Conservation (phyloP, 2,329 filamentous ascomycete genomes). For the Endocalyx cinctus region DNA sequence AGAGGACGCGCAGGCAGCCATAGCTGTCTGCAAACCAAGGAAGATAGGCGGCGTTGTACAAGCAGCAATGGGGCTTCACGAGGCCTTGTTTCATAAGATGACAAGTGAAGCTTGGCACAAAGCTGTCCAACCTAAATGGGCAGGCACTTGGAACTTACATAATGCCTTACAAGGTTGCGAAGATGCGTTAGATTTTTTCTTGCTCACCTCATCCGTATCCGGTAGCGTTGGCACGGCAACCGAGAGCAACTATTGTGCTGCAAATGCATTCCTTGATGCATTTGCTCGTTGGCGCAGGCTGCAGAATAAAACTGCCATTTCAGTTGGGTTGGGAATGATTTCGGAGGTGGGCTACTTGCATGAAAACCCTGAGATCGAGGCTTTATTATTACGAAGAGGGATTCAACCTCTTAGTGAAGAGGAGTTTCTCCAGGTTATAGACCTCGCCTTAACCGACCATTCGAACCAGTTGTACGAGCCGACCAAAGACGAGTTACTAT, state of each 20-base stretch:
- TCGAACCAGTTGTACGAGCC: conserved; percentile 4
- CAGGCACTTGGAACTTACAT: conserved; percentile 21
- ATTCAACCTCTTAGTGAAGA: conserved; percentile 17
- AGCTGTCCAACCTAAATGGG: conserved; percentile 16
- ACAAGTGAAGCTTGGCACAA: conserved; percentile 20
- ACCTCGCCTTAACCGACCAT: conserved; percentile 11
- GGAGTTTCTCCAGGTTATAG: conserved; percentile 21
- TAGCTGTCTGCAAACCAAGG: conserved; percentile 6
- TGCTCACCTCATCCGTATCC: conserved; percentile 21
- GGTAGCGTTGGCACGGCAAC: conserved; percentile 25
- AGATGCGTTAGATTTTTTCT: conserved; percentile 28
- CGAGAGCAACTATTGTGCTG: conserved; percentile 33
- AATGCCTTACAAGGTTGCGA: conserved; percentile 11
- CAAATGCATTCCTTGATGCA: conserved; percentile 32
- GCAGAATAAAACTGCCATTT: conserved; percentile 19
- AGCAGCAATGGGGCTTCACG: conserved; percentile 28
- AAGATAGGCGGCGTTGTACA: conserved; percentile 19
- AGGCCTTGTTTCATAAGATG: conserved; percentile 23
- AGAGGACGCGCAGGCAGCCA: conserved; percentile 10
- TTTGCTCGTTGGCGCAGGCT: conserved; percentile 22
- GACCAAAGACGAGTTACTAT: too few relatives aligned
- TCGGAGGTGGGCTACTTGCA: conserved; percentile 29
- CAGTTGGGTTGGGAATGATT: conserved; percentile 28
- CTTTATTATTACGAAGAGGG: conserved; percentile 13
- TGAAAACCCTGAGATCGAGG: conserved; percentile 22